phyloP scores from a whole-genome alignment of 2,329 filamentous ascomycete genomes.

The Aspergillus sp. region DNA sequence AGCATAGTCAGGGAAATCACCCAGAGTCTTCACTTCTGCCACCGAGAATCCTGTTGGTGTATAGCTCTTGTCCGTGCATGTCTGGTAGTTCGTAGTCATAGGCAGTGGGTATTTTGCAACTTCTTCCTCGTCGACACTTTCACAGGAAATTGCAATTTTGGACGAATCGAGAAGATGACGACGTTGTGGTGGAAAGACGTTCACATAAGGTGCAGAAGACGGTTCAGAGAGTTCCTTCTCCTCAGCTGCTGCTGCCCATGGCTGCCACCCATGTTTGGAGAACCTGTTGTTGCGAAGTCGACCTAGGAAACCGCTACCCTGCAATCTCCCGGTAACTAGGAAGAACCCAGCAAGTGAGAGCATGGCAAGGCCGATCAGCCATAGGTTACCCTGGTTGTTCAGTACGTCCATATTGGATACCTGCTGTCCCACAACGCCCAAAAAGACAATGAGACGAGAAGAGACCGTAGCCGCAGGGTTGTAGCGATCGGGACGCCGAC shows the following conservation, averaged over 20 bases:
- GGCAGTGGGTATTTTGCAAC: constrained; percentile 41
- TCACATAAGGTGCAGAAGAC: constrained; percentile 43
- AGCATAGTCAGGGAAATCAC: constrained; percentile 79
- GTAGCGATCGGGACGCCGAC: not conserved
- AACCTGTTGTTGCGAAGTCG: constrained; percentile 41
- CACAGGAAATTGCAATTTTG: constrained; percentile 18
- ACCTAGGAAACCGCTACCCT: constrained; percentile 42
- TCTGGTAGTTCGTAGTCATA: constrained; percentile 44
- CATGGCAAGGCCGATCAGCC: constrained; percentile 26
- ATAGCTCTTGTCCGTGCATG: constrained; percentile 46
- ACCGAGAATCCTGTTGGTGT: constrained; percentile 71
- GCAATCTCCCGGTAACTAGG: constrained; percentile 30
- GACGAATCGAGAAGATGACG: constrained; percentile 48
- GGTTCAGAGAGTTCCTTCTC: constrained; percentile 41
- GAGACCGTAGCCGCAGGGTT: not conserved
- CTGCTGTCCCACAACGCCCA: not conserved
- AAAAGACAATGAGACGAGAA: not conserved
- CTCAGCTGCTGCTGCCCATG: constrained; percentile 55
- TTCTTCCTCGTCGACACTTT: constrained; percentile 34
- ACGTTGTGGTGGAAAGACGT: constrained; percentile 56
- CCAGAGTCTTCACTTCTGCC: constrained; percentile 68
- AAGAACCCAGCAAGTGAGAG: constrained; percentile 28
- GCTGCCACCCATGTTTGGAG: constrained; percentile 55
- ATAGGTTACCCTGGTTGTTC: constrained; percentile 20
- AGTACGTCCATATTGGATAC: constrained; percentile 23